These are phyloP conservation scores for Peterozyma toletana DNA, from an alignment of 805 yeast genomes.

Conservation along the genomic window DNA sequence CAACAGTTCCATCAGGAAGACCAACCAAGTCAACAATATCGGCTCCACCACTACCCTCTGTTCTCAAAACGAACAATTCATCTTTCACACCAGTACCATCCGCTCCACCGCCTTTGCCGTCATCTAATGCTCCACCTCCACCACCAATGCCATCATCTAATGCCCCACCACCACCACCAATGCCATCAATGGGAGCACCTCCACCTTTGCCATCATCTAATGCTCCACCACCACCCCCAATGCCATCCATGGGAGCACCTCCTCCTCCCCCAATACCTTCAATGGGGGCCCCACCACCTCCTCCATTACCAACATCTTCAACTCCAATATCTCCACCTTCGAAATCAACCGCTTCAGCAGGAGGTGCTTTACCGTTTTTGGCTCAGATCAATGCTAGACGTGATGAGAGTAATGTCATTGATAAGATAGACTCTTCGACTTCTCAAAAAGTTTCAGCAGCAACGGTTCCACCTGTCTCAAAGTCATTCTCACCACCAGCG, in stretches of 20 bases:
- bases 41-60: conserved; percentile 9
- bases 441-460: conserved; percentile 11
- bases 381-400: conserved; percentile 52
- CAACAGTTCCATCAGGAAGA: too few relatives aligned
- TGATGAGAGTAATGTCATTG: conserved; percentile 44
- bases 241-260: conserved; percentile 10
- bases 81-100: too few relatives aligned
- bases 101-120: conserved; percentile 15
- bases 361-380: conserved; percentile 47
- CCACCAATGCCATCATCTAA: background rate
- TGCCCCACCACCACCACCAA: background rate
- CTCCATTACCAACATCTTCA: conserved; percentile 8
- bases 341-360: conserved; percentile 15
- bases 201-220: conserved; percentile 14
- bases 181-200: background rate
- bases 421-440: conserved; percentile 14
- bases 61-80: background rate
- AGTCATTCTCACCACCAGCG: conserved; percentile 9
- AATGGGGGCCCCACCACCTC: conserved; percentile 4
- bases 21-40: conserved; percentile 9
- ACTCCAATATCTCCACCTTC: conserved; percentile 10
- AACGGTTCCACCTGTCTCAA: conserved; percentile 11
- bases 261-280: conserved; percentile 12
- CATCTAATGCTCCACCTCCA: conserved; percentile 5
- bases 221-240: conserved; percentile 12